Percentiles rank a stretch among this genome's conserved stretches.
Evolutionary conservation across 2,329 filamentous ascomycete genomes (phyloP).

Genomic region (Neurospora sp.): DNA sequence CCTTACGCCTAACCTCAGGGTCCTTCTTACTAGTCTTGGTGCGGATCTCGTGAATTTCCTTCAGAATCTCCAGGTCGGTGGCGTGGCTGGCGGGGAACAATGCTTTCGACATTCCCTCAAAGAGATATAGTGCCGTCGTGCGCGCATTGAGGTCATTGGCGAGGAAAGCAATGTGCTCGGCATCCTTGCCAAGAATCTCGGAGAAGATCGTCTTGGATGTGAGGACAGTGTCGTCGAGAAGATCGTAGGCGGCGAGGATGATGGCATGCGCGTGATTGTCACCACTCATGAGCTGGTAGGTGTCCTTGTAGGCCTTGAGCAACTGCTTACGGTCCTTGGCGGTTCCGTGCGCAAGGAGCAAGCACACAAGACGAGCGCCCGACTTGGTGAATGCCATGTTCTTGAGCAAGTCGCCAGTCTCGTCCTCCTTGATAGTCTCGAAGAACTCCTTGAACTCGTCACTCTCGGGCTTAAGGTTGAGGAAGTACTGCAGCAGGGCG

Average conservation of each 20-base stretch:
- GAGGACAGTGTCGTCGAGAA: conserved; percentile 89
- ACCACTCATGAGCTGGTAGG: conserved; percentile 72
- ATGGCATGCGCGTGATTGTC: conserved; percentile 72
- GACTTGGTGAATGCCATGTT: conserved; percentile 94
- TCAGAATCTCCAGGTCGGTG: conserved; percentile 59
- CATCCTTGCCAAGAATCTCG: conserved; percentile 61
- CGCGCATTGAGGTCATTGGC: conserved; percentile 58
- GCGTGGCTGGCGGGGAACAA: conserved; percentile 53
- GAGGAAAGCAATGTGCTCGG: conserved; percentile 52
- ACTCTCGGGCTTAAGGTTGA: conserved; percentile 65
- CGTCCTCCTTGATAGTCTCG: conserved; percentile 84
- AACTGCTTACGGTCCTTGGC: conserved; percentile 92
- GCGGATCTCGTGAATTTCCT: conserved; percentile 70
- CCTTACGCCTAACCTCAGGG: conserved; percentile 60
- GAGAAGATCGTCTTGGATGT: conserved; percentile 77
- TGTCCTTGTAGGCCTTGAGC: conserved; percentile 80
- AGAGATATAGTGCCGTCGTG: conserved; percentile 68
- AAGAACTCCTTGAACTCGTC: conserved; percentile 81
- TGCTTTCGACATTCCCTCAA: conserved; percentile 56
- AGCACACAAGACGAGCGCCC: conserved; percentile 70
- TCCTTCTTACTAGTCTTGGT: conserved; percentile 90
- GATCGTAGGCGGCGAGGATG: conserved; percentile 77
- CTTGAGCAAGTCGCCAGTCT: conserved; percentile 81
- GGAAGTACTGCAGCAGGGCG: conserved; percentile 94
- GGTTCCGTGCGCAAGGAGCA: conserved; percentile 72